phyloP scores from a whole-genome alignment of 176 grass and related monocot species.

The Triticum turgidum region DNA sequence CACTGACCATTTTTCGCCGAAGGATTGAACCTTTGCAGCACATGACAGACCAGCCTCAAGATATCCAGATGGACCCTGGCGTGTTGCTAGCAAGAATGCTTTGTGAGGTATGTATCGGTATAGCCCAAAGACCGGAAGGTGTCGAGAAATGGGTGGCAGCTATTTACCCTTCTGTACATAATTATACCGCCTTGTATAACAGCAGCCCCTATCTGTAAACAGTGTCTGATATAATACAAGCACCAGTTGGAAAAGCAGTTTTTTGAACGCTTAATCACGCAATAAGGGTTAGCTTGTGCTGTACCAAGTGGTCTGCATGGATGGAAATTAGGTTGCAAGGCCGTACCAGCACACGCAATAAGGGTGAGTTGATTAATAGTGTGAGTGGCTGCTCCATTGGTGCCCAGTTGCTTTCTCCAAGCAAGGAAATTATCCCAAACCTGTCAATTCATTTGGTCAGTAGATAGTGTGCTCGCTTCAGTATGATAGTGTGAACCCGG shows the following conservation, averaged over 20 bases:
- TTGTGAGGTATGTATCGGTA: neutral
- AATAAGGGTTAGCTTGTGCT: neutral
- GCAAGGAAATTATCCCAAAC: conserved; percentile 21
- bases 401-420: conserved; percentile 33
- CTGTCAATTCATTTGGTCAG: conserved; percentile 14
- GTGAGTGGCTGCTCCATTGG: conserved; percentile 34
- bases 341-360: neutral
- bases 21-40: neutral
- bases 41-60: neutral
- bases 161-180: neutral
- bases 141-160: neutral
- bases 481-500: neutral
- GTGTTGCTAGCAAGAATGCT: neutral
- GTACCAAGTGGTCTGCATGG: neutral
- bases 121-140: neutral
- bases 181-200: conserved; percentile 16
- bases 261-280: neutral
- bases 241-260: neutral
- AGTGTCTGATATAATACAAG: neutral
- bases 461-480: neutral
- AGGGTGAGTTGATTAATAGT: neutral
- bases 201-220: conserved; percentile 20
- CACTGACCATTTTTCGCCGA: neutral
- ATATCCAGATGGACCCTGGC: neutral
- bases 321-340: neutral